Evolutionary conservation across 345 rosid species (phyloP), one percentile per base, ranked within the genome.

Genomic region (Luvunga scandens): DNA sequence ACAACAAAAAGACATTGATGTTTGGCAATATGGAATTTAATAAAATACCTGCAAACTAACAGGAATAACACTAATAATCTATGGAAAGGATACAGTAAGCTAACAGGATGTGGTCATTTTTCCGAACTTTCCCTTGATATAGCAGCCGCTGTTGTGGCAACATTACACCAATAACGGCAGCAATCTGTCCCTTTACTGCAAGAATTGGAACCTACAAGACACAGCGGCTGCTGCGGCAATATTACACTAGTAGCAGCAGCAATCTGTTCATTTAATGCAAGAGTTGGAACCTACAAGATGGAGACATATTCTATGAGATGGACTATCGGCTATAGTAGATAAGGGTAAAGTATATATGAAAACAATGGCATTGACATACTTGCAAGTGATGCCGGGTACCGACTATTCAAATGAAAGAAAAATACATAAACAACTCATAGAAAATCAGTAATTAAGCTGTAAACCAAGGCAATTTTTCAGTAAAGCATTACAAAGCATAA

Each of bases 141-240:
- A 89, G 86, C 84, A 87, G 79, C 31, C 88, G 91, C 27, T 90
- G 94, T 75, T 90, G 90, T 72, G 87, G 89, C 22, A 89, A 86
- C 62, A 87, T 79, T 16, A 88, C 88, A 25, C 92, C 92, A 27
- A 87, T 87, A 55, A 89, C 88, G 6, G 88, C 78, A 76, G 92
- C 91, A 82, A 90, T 81, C 75, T 87, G 91, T 75, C 89, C 94
- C 78, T 89, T 90, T 82, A n/a, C n/a, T n/a, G n/a, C n/a, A n/a
- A n/a, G n/a, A 90, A 72, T 88, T 22, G 92, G 84, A 78, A 86
- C 81, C n/a, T n/a, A n/a, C n/a, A n/a, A n/a, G n/a, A n/a, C n/a
- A n/a, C 84, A 87, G 79, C 31, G 87, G 91, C 27, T 90, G 94
- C 73, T 90, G 39, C 75, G 87, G 89, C 22, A 89, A 86, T 66